A percentile compares a stretch with the other conserved stretches of the same genome.
These are phyloP conservation scores for Pigoraptor vietnamica DNA, from an alignment of 78 protist genomes.

Conservation along the genomic window DNA sequence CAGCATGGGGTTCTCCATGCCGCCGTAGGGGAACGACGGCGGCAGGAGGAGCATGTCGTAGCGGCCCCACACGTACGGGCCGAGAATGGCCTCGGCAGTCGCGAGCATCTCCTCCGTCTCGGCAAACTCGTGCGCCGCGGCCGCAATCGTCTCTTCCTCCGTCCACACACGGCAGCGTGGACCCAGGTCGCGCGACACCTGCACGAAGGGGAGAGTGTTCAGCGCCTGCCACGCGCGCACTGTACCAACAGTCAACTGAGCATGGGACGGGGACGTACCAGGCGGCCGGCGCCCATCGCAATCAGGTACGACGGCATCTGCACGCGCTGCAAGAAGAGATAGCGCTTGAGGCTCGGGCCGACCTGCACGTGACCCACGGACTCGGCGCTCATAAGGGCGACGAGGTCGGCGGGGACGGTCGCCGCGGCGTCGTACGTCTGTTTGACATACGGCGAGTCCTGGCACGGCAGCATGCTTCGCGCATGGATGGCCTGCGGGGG, in stretches of 20 bases:
- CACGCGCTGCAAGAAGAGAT: no score
- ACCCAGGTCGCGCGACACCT: conserved; percentile 47
- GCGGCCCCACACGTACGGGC: conserved; percentile 73
- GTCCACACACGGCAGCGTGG: conserved; percentile 66
- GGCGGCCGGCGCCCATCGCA: conserved; percentile 60
- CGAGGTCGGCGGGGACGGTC: conserved; percentile 44
- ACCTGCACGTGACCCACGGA: conserved; percentile 40
- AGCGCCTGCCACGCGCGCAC: no score
- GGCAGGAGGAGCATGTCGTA: conserved; percentile 77
- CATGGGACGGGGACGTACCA: conserved; percentile 6
- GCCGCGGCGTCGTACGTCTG: conserved; percentile 58
- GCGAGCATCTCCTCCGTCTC: conserved; percentile 62
- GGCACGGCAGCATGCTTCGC: conserved; percentile 68
- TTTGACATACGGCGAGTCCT: conserved; percentile 73
- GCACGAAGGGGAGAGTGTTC: no score
- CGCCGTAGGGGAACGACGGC: conserved; percentile 78
- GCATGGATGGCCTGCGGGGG: conserved; percentile 84
- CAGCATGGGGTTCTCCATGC: conserved; percentile 74
- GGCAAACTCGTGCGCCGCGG: conserved; percentile 67
- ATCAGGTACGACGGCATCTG: conserved; percentile 67
- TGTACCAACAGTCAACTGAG: no score
- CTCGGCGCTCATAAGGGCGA: conserved; percentile 73
- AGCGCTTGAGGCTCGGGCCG: no score
- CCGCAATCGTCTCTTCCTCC: conserved; percentile 61
- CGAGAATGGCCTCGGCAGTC: conserved; percentile 21